phyloP scores from a whole-genome alignment of 31 red algal genomes.

The Bonnemaisonia californica region DNA sequence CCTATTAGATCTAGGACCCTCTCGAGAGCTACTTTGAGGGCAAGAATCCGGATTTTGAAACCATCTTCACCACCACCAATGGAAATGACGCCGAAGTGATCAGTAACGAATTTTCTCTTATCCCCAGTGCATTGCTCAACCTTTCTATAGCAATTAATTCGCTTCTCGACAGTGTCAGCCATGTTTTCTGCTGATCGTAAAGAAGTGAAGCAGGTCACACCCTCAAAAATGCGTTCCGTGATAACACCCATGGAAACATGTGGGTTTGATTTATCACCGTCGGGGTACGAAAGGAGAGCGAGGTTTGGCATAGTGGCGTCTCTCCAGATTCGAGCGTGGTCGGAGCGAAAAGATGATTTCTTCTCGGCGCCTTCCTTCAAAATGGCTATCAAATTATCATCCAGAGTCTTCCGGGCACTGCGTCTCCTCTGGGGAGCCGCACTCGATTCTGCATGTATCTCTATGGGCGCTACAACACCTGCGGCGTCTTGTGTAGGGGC shows the following conservation, averaged over 20 bases:
- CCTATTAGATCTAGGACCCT: slow-evolving; percentile 32
- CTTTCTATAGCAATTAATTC: slow-evolving; percentile 6
- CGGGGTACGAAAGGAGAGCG: slow-evolving; percentile 22
- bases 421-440: neutral
- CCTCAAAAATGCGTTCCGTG: slow-evolving; percentile 61
- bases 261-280: neutral
- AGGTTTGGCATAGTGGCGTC: slow-evolving; percentile 69
- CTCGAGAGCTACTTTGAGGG: slow-evolving; percentile 38
- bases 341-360: slow-evolving; percentile 41
- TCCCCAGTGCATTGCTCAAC: slow-evolving; percentile 18
- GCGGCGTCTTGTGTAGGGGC: too few relatives aligned
- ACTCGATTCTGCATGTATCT: neutral
- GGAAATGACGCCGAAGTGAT: slow-evolving; percentile 22
- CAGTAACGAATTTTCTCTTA: slow-evolving; percentile 9
- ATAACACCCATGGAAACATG: slow-evolving; percentile 50
- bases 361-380: slow-evolving; percentile 25
- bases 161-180: neutral
- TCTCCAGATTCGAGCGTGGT: slow-evolving; percentile 60
- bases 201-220: slow-evolving; percentile 55
- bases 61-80: slow-evolving; percentile 25
- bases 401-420: neutral
- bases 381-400: slow-evolving; percentile 1
- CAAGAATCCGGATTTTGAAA: slow-evolving; percentile 28
- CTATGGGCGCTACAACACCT: neutral
- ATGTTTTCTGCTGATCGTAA: neutral